phyloP scores from a whole-genome alignment of 345 rosid species.

The Kandelia obovata region DNA sequence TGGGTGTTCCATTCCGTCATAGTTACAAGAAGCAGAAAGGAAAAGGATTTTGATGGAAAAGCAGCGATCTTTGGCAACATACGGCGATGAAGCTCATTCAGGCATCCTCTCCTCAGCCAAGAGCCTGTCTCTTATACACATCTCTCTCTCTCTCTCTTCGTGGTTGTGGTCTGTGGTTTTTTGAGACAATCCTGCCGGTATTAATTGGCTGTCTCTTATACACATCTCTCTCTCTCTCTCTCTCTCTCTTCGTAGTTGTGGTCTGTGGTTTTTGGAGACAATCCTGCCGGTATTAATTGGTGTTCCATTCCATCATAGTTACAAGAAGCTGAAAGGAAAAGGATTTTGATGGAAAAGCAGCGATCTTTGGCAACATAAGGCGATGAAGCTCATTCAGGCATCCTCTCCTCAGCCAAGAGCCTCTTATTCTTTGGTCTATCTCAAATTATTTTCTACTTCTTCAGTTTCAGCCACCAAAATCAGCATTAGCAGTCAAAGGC shows the following conservation, averaged over 20 bases:
- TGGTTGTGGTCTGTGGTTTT: too few relatives aligned
- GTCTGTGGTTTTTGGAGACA: too few relatives aligned
- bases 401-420: constrained; percentile 7
- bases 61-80: not conserved
- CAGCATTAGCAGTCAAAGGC: not conserved
- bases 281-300: too few relatives aligned
- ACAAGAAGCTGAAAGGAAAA: too few relatives aligned
- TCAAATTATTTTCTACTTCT: not conserved
- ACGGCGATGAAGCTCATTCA: constrained; percentile 17
- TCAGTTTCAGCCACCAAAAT: not conserved
- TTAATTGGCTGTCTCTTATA: too few relatives aligned
- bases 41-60: not conserved
- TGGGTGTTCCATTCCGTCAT: too few relatives aligned
- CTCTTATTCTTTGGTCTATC: not conserved
- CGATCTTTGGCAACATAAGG: not conserved
- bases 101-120: constrained; percentile 3
- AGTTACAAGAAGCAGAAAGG: too few relatives aligned
- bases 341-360: not conserved
- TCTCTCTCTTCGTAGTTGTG: too few relatives aligned
- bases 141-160: not conserved
- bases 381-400: constrained; percentile 16
- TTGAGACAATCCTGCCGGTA: too few relatives aligned
- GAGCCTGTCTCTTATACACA: too few relatives aligned
- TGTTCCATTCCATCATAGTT: too few relatives aligned
- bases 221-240: not conserved